Evolutionary conservation across 768 basidiomycete species (phyloP).

Genomic region (Butyriboletus loyo): DNA sequence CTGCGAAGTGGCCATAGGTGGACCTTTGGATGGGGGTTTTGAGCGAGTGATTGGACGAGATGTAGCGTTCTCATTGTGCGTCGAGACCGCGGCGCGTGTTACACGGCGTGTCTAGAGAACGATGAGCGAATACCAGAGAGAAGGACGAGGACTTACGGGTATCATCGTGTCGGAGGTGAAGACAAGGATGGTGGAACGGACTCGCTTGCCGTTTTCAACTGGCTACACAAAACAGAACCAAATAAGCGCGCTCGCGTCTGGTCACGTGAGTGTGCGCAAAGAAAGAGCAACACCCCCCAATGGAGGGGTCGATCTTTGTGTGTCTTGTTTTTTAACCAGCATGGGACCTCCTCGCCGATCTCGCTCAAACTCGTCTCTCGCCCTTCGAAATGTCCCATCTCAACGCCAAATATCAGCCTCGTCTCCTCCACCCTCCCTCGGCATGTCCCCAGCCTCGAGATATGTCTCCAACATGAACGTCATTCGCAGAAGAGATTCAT

Average conservation of each 20-base stretch:
- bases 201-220: conserved; percentile 35
- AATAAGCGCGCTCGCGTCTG: conserved; percentile 38
- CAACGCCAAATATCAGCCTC: not conserved
- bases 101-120: conserved; percentile 57
- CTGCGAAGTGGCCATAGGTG: conserved; percentile 35
- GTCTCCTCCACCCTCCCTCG: conserved; percentile 21
- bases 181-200: conserved; percentile 24
- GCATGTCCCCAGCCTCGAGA: conserved; percentile 64
- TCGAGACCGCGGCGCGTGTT: conserved; percentile 51
- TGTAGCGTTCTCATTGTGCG: conserved; percentile 67
- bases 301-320: conserved; percentile 8
- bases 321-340: not conserved
- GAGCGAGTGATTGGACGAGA: conserved; percentile 61
- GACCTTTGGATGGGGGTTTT: conserved; percentile 47
- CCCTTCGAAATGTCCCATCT: conserved; percentile 10
- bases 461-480: conserved; percentile 81
- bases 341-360: conserved; percentile 25
- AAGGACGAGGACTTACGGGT: conserved; percentile 34
- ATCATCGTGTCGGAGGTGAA: conserved; percentile 37
- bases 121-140: not conserved
- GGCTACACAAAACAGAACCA: conserved; percentile 35
- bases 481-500: conserved; percentile 72
- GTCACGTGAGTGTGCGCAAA: conserved; percentile 28
- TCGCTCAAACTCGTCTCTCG: conserved; percentile 28
- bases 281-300: conserved; percentile 13